Evolutionary conservation across 2,329 filamentous ascomycete species (phyloP).

Genomic region (Cladorrhinum sp.): DNA sequence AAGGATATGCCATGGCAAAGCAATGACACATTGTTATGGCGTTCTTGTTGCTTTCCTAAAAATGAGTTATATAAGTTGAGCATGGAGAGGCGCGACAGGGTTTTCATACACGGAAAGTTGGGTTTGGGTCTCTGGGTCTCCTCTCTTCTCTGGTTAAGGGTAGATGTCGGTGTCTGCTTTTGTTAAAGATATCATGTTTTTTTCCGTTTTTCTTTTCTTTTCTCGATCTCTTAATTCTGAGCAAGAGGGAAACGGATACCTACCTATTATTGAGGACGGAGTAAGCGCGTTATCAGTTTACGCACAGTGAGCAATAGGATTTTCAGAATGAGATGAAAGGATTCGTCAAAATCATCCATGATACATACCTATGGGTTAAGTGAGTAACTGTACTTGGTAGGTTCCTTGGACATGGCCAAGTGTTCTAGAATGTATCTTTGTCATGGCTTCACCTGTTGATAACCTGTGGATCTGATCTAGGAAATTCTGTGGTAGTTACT

Average conservation of each 20-base stretch:
- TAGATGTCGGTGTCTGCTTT: background rate
- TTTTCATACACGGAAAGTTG: background rate
- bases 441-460: background rate
- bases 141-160: background rate
- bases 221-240: background rate
- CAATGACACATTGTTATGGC: constrained; percentile 7
- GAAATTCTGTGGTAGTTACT: background rate
- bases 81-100: background rate
- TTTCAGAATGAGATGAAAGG: background rate
- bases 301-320: background rate
- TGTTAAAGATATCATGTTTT: background rate
- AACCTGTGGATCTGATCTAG: background rate
- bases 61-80: background rate
- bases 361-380: no score
- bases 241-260: background rate
- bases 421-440: background rate
- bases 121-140: background rate
- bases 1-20: background rate
- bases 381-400: background rate
- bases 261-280: background rate
- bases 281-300: background rate
- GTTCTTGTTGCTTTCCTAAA: background rate
- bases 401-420: no score
- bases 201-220: background rate
- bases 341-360: no score